A percentile compares a stretch with the other conserved stretches of the same genome.
These are phyloP conservation scores for Cyclospora cayetanensis DNA, from an alignment of 169 alveolate species.

Conservation along the genomic window DNA sequence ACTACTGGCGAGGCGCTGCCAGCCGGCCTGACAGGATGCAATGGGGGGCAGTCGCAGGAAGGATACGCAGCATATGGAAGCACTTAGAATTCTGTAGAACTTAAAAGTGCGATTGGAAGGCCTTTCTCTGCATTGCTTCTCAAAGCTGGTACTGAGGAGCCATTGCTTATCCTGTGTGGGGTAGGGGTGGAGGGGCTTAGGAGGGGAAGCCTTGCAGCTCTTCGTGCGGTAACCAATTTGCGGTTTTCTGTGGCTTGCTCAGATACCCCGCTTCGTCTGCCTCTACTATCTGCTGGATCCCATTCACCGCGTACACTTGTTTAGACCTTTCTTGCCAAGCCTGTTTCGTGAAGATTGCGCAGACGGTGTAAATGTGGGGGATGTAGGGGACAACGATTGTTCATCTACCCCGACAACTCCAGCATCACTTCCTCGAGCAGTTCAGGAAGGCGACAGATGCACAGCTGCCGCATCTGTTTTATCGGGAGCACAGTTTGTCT, in stretches of 20 bases:
- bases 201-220: too few species aligned
- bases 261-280: slow-evolving; percentile 71
- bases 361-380: not conserved
- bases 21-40: too few species aligned
- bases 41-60: too few species aligned
- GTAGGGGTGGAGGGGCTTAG: too few species aligned
- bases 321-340: slow-evolving; percentile 51
- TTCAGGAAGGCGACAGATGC: not conserved
- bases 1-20: too few species aligned
- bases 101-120: too few species aligned
- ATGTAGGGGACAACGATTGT: not conserved
- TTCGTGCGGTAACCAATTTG: too few species aligned
- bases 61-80: too few species aligned
- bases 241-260: not conserved
- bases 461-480: not conserved
- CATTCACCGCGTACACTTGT: slow-evolving; percentile 56
- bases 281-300: slow-evolving; percentile 69
- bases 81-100: too few species aligned
- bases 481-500: not conserved
- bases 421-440: not conserved
- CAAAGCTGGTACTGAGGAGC: too few species aligned
- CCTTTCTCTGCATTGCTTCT: too few species aligned
- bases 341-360: not conserved
- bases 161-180: too few species aligned
- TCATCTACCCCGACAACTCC: not conserved